phyloP scores from a whole-genome alignment of 2,329 filamentous ascomycete species.

The Aspergillus fijiensis region DNA sequence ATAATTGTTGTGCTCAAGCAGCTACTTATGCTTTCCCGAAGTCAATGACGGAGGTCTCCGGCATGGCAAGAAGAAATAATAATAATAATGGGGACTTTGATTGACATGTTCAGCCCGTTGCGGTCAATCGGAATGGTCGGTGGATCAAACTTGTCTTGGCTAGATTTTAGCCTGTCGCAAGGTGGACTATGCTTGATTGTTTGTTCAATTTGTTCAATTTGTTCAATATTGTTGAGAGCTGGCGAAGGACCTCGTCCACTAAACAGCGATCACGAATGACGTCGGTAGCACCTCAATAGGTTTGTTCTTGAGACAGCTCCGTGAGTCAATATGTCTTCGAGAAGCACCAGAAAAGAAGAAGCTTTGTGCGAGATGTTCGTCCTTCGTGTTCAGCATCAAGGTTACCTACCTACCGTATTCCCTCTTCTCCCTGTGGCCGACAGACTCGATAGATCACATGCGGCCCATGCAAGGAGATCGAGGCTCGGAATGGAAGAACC shows the following conservation, averaged over 20 bases:
- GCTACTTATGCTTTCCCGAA: neutral
- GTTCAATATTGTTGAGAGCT: too few relatives aligned
- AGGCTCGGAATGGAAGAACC: conserved; percentile 8
- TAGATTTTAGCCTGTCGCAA: conserved; percentile 5
- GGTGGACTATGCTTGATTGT: neutral
- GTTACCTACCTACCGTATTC: too few relatives aligned
- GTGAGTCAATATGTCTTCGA: neutral
- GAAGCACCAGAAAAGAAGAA: too few relatives aligned
- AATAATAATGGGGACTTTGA: neutral
- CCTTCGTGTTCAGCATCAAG: too few relatives aligned
- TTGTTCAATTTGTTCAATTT: neutral
- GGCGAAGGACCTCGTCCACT: neutral
- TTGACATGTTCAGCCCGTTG: conserved; percentile 6
- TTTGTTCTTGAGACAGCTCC: neutral
- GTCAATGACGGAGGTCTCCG: neutral
- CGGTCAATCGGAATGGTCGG: conserved; percentile 9
- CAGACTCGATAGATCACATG: conserved; percentile 10
- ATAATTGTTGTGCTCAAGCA: too few relatives aligned
- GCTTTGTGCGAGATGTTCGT: too few relatives aligned
- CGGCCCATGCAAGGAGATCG: conserved; percentile 7
- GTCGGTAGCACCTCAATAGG: neutral
- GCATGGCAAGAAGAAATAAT: neutral
- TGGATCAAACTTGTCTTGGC: conserved; percentile 7
- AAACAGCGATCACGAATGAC: neutral
- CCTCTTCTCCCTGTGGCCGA: neutral